Conservation (phyloP, 1,284 basidiomycete species). For the Pseudozyma tsukubaensis region DNA sequence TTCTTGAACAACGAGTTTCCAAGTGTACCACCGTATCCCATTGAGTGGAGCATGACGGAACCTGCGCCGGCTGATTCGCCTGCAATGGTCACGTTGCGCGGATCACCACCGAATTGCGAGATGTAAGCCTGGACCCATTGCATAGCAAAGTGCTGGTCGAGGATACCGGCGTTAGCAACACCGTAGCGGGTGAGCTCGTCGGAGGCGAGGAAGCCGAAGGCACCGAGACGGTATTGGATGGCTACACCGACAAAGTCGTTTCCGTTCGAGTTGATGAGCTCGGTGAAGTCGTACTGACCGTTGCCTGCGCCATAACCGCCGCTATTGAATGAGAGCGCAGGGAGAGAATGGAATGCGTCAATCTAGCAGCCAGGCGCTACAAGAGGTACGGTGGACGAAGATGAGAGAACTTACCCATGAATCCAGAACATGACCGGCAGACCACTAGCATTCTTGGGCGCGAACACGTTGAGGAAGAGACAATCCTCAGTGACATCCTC, state of each 20-base stretch:
- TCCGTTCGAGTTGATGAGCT: slow-evolving; percentile 42
- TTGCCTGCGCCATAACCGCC: slow-evolving; percentile 43
- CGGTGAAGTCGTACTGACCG: slow-evolving; percentile 37
- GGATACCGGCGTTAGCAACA: slow-evolving; percentile 44
- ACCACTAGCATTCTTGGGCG: slow-evolving; percentile 25
- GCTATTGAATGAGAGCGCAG: background rate
- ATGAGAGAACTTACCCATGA: slow-evolving; percentile 19
- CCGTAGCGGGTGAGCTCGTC: slow-evolving; percentile 28
- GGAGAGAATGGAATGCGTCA: background rate
- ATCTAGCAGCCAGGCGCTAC: background rate
- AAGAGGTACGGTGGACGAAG: background rate
- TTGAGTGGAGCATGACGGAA: slow-evolving; percentile 39
- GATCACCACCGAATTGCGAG: slow-evolving; percentile 50
- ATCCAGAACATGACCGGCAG: slow-evolving; percentile 48
- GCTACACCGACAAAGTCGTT: slow-evolving; percentile 69
- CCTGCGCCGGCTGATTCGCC: slow-evolving; percentile 50
- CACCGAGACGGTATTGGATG: slow-evolving; percentile 73
- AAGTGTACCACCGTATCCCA: slow-evolving; percentile 24
- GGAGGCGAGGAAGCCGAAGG: slow-evolving; percentile 52
- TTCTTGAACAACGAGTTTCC: slow-evolving; percentile 34
- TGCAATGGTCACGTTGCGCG: slow-evolving; percentile 40
- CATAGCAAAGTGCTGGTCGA: slow-evolving; percentile 50
- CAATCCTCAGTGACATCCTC: slow-evolving; percentile 38
- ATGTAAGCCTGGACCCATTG: slow-evolving; percentile 54
- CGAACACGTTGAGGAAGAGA: slow-evolving; percentile 50